phyloP scores from a whole-genome alignment of 495 filamentous ascomycete genomes.

The Articulospora tetracladia region DNA sequence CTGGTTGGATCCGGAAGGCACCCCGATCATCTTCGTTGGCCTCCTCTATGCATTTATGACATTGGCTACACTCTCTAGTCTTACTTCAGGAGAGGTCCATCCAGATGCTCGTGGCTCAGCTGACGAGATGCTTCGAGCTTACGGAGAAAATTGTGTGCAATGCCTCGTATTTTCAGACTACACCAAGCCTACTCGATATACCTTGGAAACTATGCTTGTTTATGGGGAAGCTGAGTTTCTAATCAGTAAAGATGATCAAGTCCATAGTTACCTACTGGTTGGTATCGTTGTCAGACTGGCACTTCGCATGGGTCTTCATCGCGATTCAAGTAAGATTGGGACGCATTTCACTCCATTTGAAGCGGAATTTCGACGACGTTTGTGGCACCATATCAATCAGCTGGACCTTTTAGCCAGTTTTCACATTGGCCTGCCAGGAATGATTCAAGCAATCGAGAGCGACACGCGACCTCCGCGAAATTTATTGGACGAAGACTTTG shows the following conservation, averaged over 20 bases:
- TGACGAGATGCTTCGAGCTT: conserved; percentile 11
- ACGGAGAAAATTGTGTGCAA: conserved; percentile 25
- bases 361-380: conserved; percentile 52
- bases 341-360: conserved; percentile 47
- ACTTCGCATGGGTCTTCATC: conserved; percentile 52
- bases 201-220: conserved; percentile 45
- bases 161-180: conserved; percentile 43
- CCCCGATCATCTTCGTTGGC: conserved; percentile 40
- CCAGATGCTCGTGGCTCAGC: conserved; percentile 21
- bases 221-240: conserved; percentile 44
- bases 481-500: conserved; percentile 46
- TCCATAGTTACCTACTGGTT: conserved; percentile 44
- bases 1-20: conserved; percentile 35
- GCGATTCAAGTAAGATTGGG: conserved; percentile 41
- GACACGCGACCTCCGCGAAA: conserved; percentile 44
- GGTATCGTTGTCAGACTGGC: conserved; percentile 46
- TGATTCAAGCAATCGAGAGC: conserved; percentile 42
- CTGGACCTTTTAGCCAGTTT: conserved; percentile 47
- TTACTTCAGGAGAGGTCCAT: conserved; percentile 25
- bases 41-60: conserved; percentile 39
- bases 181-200: conserved; percentile 37
- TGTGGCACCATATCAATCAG: conserved; percentile 47
- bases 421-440: conserved; percentile 49
- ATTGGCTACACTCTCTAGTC: conserved; percentile 33
- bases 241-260: conserved; percentile 36